Evolutionary conservation across 1,284 basidiomycete genomes (phyloP).

Genomic region (Malassezia dermatis): DNA sequence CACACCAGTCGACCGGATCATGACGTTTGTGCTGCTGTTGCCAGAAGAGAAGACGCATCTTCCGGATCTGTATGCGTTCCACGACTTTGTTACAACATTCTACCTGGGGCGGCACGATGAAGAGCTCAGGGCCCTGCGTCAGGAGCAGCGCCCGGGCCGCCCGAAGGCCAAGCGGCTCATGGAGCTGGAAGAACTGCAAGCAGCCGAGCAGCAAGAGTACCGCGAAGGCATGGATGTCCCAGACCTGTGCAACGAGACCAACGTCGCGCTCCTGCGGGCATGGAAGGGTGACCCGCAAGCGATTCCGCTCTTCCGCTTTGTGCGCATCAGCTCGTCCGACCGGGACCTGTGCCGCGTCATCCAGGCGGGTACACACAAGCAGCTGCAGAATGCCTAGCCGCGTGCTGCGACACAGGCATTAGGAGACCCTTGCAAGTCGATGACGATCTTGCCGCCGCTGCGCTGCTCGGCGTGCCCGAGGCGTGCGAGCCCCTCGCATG

Average conservation of each 20-base stretch:
- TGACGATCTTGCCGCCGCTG: constrained; percentile 38
- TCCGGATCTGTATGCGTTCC: constrained; percentile 32
- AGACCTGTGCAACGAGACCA: constrained; percentile 31
- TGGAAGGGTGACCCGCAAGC: constrained; percentile 45
- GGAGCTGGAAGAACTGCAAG: constrained; percentile 29
- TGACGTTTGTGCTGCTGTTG: constrained; percentile 38
- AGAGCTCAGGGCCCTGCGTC: constrained; percentile 25
- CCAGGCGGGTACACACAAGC: constrained; percentile 31
- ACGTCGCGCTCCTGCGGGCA: constrained; percentile 35
- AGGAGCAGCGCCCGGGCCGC: constrained; percentile 32
- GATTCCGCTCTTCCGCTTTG: constrained; percentile 36
- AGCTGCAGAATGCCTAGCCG: constrained; percentile 12
- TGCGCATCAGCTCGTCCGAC: constrained; percentile 34
- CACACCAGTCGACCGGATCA: constrained; percentile 32
- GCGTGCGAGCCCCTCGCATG: constrained; percentile 60
- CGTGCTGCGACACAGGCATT: not conserved
- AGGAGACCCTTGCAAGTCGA: constrained; percentile 9
- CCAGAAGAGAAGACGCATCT: constrained; percentile 29
- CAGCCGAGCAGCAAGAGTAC: constrained; percentile 34
- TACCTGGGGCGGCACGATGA: constrained; percentile 37
- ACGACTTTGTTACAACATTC: constrained; percentile 28
- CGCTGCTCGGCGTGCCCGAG: constrained; percentile 36
- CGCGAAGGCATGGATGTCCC: constrained; percentile 38
- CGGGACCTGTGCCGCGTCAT: constrained; percentile 29
- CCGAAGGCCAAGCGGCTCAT: constrained; percentile 30